Percentiles rank a stretch among this genome's conserved stretches.
These are phyloP conservation scores for Daldinia eschscholtzii DNA, from an alignment of 2,329 filamentous ascomycete genomes.

Conservation along the genomic window DNA sequence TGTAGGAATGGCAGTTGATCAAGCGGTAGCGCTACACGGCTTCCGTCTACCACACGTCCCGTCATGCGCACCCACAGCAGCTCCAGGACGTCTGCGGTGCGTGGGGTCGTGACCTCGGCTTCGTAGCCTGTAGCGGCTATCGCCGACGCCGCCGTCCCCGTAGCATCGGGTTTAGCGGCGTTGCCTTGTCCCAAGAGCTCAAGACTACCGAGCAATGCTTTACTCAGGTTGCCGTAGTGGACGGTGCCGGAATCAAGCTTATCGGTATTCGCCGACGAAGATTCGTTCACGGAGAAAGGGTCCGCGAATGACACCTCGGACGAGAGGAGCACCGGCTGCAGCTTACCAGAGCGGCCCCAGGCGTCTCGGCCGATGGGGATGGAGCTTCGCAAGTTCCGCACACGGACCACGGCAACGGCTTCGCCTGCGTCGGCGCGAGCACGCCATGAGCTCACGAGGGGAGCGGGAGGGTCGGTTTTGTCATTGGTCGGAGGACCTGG, in stretches of 20 bases:
- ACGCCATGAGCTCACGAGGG: constrained; percentile 55
- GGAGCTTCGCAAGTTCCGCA: constrained; percentile 71
- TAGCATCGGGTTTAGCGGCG: not conserved
- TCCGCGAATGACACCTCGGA: constrained; percentile 68
- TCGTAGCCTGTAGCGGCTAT: constrained; percentile 33
- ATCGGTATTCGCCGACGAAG: constrained; percentile 63
- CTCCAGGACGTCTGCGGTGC: constrained; percentile 53
- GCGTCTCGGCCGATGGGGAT: constrained; percentile 73
- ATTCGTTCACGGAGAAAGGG: constrained; percentile 59
- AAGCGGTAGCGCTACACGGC: constrained; percentile 47
- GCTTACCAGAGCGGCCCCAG: constrained; percentile 71
- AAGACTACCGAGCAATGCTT: constrained; percentile 68
- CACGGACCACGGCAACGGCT: constrained; percentile 66
- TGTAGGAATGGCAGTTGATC: constrained; percentile 55
- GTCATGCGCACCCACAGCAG: constrained; percentile 56
- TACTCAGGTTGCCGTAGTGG: constrained; percentile 79
- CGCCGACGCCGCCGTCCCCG: constrained; percentile 53
- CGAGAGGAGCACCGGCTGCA: constrained; percentile 73
- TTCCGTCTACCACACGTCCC: constrained; percentile 53
- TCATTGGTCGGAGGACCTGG: constrained; percentile 32
- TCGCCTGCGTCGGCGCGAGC: constrained; percentile 58
- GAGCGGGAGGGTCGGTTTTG: constrained; percentile 49
- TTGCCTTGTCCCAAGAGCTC: constrained; percentile 45
- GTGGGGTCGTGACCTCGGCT: constrained; percentile 26
- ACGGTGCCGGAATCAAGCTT: constrained; percentile 76